Base-by-base conservation (phyloP, 768 basidiomycete genomes). In the Lactifluus piperatus region DNA sequence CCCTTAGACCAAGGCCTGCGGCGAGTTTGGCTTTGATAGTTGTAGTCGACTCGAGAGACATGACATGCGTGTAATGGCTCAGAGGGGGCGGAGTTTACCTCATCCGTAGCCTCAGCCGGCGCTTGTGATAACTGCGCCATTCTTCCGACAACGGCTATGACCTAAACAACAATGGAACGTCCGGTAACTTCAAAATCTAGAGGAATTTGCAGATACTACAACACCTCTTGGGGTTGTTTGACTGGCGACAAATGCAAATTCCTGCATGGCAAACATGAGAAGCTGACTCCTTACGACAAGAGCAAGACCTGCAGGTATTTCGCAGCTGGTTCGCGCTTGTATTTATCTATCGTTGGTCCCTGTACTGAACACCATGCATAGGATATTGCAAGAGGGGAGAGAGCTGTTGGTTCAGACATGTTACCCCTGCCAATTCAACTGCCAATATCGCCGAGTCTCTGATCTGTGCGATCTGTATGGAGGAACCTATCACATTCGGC, bases 31-130 rank as follows among this genome's bases (percentile, higher is more conserved):
- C 72, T 71, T 89, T 88, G 66, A 89, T 81, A 3, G 80, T 85
- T 13, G 83, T 78, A 7, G 88, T 89, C 13, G 87, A 87, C 32
- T 84, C 82, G 55, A 90, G 74, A 26, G 88, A 89, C 88, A 90
- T 90, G 62, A n/a, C n/a, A n/a, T n/a, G 58, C 32, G 46, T 27
- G 43, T 16, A 1, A 32, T n/a, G 10, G 10, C 14, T n/a, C n/a
- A 20, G 22, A 5, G 18, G 29, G 30, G 16, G 60, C 57, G 37
- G 47, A 52, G 60, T 48, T 48, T 47, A 30, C 53, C 32, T 52
- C 51, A 29, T 46, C 41, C 2, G 22, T 30, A 27, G n/a, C 56
- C 37, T 18, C 32, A 24, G 16, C 30, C 8, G 16, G 36, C 46
- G 45, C 27, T 55, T 36, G 2, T n/a, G 49, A n/a, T 8, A 39